Percentiles rank a stretch among this genome's conserved stretches.
Conservation (phyloP, 345 rosid genomes). For the Mercurialis annua region DNA sequence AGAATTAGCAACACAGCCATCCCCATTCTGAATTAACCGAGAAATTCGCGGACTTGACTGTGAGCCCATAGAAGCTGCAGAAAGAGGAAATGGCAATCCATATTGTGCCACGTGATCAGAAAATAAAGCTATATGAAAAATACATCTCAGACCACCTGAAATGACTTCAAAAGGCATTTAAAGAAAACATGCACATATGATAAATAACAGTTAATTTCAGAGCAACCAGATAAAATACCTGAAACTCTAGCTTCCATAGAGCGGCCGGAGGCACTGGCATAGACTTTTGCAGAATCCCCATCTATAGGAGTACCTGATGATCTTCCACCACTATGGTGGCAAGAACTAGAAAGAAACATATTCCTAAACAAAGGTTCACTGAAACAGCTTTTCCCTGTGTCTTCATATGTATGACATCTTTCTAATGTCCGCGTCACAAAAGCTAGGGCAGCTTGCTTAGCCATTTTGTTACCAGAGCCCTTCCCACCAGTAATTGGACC, state of each 20-base stretch:
- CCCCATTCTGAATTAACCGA: slow-evolving; percentile 44
- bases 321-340: slow-evolving; percentile 34
- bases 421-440: slow-evolving; percentile 73
- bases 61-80: slow-evolving; percentile 63
- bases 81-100: slow-evolving; percentile 22
- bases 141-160: slow-evolving; percentile 5
- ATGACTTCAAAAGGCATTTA: slow-evolving; percentile 4
- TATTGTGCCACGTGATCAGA: neutral
- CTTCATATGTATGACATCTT: slow-evolving; percentile 67
- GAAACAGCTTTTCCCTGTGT: slow-evolving; percentile 81
- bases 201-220: slow-evolving; percentile 5
- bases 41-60: slow-evolving; percentile 48
- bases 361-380: slow-evolving; percentile 65
- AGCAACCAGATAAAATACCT: slow-evolving; percentile 31
- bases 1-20: slow-evolving; percentile 41
- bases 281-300: slow-evolving; percentile 44
- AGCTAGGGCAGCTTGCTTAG: slow-evolving; percentile 80
- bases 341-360: slow-evolving; percentile 49
- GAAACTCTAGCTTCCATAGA: slow-evolving; percentile 39
- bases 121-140: neutral
- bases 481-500: slow-evolving; percentile 67
- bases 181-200: slow-evolving; percentile 1
- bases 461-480: slow-evolving; percentile 70
- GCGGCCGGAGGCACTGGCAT: slow-evolving; percentile 22
- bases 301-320: slow-evolving; percentile 37